Percentiles rank a stretch among this genome's conserved stretches.
phyloP scores from a whole-genome alignment of 176 grass and related monocot genomes.

The Aegilops longissima region DNA sequence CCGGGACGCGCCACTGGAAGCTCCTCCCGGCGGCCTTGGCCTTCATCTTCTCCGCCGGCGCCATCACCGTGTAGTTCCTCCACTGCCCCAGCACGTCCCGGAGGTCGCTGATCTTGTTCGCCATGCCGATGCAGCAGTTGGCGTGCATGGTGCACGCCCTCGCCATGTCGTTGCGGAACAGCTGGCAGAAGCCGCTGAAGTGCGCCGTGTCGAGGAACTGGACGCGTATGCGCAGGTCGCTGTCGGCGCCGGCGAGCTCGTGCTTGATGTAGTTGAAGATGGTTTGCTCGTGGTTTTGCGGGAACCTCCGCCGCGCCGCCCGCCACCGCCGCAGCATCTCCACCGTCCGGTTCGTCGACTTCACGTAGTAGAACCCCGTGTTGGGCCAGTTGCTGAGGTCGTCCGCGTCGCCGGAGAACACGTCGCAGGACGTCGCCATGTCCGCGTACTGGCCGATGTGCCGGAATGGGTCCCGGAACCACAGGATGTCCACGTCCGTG shows the following conservation, averaged over 20 bases:
- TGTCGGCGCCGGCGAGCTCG: constrained; percentile 27
- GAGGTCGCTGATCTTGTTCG: constrained; percentile 48
- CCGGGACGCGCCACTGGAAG: constrained; percentile 12
- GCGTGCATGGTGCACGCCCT: constrained; percentile 54
- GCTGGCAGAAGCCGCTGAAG: constrained; percentile 47
- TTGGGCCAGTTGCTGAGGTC: constrained; percentile 40
- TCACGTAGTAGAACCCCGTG: constrained; percentile 53
- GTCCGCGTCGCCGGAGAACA: constrained; percentile 34
- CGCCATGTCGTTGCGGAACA: constrained; percentile 33
- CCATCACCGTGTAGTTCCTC: constrained; percentile 35
- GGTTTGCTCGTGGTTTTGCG: constrained; percentile 40
- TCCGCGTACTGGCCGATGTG: constrained; percentile 34
- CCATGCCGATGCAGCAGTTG: constrained; percentile 59
- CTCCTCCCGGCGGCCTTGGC: not conserved
- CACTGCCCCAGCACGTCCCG: constrained; percentile 36
- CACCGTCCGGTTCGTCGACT: constrained; percentile 25
- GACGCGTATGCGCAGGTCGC: constrained; percentile 21
- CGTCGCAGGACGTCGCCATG: constrained; percentile 53
- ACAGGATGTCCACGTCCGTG: constrained; percentile 58
- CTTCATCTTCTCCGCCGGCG: constrained; percentile 20
- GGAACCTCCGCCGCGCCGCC: constrained; percentile 37
- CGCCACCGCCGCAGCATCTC: constrained; percentile 47
- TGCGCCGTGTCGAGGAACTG: constrained; percentile 43
- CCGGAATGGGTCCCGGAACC: constrained; percentile 57
- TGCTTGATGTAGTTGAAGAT: constrained; percentile 56